Base-by-base conservation (phyloP, 148 eudicot genomes). In the Rhododendron ferrugineum region DNA sequence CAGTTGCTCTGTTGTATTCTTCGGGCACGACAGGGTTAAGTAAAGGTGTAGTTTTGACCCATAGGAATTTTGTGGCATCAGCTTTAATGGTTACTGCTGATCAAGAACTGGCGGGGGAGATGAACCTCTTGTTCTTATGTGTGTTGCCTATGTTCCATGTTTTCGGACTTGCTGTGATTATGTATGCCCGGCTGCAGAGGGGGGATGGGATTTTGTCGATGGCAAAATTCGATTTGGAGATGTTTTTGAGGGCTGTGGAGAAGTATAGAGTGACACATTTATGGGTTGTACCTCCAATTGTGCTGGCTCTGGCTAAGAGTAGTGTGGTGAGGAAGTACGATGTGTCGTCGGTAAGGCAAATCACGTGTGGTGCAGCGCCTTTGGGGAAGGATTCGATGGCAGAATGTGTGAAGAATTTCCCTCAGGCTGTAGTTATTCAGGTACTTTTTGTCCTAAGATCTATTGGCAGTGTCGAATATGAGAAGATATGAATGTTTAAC, bases 331-430 rank as follows among this genome's bases (percentile, higher is more conserved):
- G 89, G 85, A 94, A 94, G 89, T 93, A 87, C 85, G 94, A 94
- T 85, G 81, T 93, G 82, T 87, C 95, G 9, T 94, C 95, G 50
- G 84, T 95, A 87, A 92, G 86, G 91, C 84, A 86, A 79, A 86
- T 94, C 66, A 94, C 95, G 42, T 94, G 95, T 0, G 98, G 98
- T 56, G 97, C 98, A 26, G 97, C 98, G 14, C 97, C 97, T 73
- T 82, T 95, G 56, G 97, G 95, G 78, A 93, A 89, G 85, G 95
- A 94, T 82, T 80, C 93, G 88, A 95, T 95, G 95, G 83, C 81
- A 58, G 95, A 93, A 84, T 90, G 93, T 77, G 88, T 92, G 0
- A 94, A 91, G 84, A 88, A 82, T 49, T 83, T 92, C 50, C 95
- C 98, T 86, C 87, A 87, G 44, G 89, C 90, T 72, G 23, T 62